phyloP scores from a whole-genome alignment of 106 monocot genomes.

The Dendrobium catenatum region DNA sequence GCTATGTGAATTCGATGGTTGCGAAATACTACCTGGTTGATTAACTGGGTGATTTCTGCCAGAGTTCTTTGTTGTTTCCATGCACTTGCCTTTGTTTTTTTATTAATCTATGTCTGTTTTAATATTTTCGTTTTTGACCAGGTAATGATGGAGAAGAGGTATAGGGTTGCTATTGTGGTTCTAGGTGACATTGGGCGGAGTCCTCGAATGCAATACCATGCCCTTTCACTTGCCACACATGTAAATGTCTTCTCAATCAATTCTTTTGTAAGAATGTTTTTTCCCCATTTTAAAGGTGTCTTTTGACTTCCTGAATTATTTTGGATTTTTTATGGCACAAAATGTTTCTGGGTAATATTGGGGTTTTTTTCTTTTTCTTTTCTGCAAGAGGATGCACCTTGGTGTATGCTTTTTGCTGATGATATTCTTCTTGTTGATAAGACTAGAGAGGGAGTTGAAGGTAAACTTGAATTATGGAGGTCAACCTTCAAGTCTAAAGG shows the following conservation, averaged over 20 bases:
- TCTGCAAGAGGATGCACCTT: too few species aligned
- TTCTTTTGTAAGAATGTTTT: neutral
- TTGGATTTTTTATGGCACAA: neutral
- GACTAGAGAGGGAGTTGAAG: too few species aligned
- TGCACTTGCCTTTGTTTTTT: too few species aligned
- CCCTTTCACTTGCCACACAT: constrained; percentile 73
- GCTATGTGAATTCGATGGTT: too few species aligned
- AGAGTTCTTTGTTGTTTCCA: too few species aligned
- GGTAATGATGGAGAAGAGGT: constrained; percentile 27
- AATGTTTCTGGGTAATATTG: neutral
- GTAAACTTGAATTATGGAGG: too few species aligned
- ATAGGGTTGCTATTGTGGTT: constrained; percentile 72
- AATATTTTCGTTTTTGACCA: neutral
- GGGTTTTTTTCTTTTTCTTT: neutral
- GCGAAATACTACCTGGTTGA: too few species aligned
- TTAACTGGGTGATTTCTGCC: too few species aligned
- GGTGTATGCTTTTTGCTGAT: too few species aligned
- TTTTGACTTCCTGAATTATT: neutral
- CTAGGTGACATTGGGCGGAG: constrained; percentile 96
- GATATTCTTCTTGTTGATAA: too few species aligned
- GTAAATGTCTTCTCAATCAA: constrained; percentile 13
- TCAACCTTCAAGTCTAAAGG: too few species aligned
- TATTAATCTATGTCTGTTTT: neutral
- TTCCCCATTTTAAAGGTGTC: neutral
- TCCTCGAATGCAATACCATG: constrained; percentile 93